Conservation (phyloP, 257 asterid genomes). For the Nemophila menziesii region DNA sequence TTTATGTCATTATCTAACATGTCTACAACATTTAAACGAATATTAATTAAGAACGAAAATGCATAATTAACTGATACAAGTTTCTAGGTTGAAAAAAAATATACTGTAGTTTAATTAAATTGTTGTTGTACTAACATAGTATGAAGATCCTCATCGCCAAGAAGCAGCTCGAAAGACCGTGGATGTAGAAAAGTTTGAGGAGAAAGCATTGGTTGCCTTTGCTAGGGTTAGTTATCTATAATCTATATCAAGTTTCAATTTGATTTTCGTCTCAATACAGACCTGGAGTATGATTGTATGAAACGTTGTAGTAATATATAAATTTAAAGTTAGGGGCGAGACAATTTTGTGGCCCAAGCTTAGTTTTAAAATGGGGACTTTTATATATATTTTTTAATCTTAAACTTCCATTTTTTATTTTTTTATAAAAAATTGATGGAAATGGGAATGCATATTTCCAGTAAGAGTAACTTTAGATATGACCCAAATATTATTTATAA, state of each 20-base stretch:
- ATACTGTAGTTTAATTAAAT: not conserved
- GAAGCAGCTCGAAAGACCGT: slow-evolving; percentile 76
- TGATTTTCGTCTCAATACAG: not conserved
- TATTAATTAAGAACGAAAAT: too few relatives aligned
- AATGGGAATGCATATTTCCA: too few relatives aligned
- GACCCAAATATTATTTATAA: too few relatives aligned
- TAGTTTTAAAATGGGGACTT: too few relatives aligned
- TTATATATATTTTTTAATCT: too few relatives aligned
- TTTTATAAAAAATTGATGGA: too few relatives aligned
- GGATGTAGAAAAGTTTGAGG: slow-evolving; percentile 80
- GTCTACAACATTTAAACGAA: too few relatives aligned
- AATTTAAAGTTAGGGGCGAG: too few relatives aligned
- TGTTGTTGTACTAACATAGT: slow-evolving; percentile 37
- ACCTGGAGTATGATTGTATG: not conserved
- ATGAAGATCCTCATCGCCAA: slow-evolving; percentile 67
- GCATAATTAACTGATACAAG: not conserved
- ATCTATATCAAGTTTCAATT: slow-evolving; percentile 7
- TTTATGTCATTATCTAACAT: not conserved
- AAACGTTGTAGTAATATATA: not conserved
- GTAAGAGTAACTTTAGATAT: too few relatives aligned
- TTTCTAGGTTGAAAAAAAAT: not conserved
- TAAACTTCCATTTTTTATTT: too few relatives aligned
- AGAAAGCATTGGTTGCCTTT: slow-evolving; percentile 72
- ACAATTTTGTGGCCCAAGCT: too few relatives aligned
- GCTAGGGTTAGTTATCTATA: slow-evolving; percentile 61